Evolutionary conservation across 805 yeast species (phyloP).

Genomic region (Sugiyamaella qingdaonensis): DNA sequence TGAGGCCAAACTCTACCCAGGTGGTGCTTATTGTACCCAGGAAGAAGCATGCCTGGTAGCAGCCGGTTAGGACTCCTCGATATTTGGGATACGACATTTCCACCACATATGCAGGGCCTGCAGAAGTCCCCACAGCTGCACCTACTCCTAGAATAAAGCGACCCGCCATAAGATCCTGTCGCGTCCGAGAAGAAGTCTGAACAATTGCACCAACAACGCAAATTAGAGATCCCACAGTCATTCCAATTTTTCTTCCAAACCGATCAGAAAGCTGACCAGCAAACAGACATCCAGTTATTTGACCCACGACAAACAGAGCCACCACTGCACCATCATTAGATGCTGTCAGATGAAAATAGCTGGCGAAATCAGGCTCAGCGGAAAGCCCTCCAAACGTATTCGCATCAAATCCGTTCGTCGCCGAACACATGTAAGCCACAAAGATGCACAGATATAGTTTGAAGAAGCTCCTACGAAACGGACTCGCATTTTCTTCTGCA

Average conservation of each 20-base stretch:
- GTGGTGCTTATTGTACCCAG: conserved; percentile 71
- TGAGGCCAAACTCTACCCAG: conserved; percentile 68
- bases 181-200: conserved; percentile 38
- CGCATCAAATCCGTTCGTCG: conserved; percentile 13
- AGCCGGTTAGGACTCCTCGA: conserved; percentile 59
- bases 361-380: conserved; percentile 10
- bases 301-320: conserved; percentile 8
- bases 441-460: conserved; percentile 8
- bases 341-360: conserved; percentile 12
- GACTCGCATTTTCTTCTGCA: conserved; percentile 2
- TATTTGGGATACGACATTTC: conserved; percentile 62
- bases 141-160: conserved; percentile 72
- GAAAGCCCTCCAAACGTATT: conserved; percentile 7
- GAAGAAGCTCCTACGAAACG: conserved; percentile 3
- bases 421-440: conserved; percentile 8
- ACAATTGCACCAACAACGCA: conserved; percentile 57
- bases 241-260: conserved; percentile 59
- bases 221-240: conserved; percentile 50
- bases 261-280: conserved; percentile 57
- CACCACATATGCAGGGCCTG: conserved; percentile 74
- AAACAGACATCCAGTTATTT: conserved; percentile 58
- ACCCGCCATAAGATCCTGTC: conserved; percentile 65
- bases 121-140: conserved; percentile 67
- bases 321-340: conserved; percentile 14
- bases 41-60: conserved; percentile 63